Percentiles rank a stretch among this genome's conserved stretches.
These are phyloP conservation scores for Sporisorium scitamineum DNA, from an alignment of 1,284 basidiomycete genomes.

Conservation along the genomic window DNA sequence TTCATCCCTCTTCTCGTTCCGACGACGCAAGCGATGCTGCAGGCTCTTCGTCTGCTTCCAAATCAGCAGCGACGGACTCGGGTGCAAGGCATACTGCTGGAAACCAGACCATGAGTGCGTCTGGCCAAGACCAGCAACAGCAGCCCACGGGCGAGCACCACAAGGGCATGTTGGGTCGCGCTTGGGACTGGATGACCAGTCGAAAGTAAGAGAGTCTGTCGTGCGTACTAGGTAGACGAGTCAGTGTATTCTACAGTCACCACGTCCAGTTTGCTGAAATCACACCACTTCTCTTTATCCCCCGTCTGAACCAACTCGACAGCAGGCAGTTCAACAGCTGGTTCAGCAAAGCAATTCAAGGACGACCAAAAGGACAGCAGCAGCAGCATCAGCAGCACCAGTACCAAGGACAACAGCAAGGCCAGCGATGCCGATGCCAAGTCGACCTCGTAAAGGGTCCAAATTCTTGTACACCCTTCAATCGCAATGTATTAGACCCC, in stretches of 20 bases:
- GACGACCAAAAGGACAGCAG: slow-evolving; percentile 5
- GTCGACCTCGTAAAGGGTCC: neutral
- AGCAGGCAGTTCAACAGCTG: slow-evolving; percentile 10
- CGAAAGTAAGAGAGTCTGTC: slow-evolving; percentile 8
- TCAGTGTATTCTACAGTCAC: slow-evolving; percentile 20
- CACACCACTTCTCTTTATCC: slow-evolving; percentile 23
- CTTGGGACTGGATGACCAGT: slow-evolving; percentile 45
- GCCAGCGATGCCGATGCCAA: slow-evolving; percentile 14
- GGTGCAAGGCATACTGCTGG: neutral
- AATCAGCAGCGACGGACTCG: slow-evolving; percentile 11
- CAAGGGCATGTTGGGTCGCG: slow-evolving; percentile 29
- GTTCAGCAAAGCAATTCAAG: slow-evolving; percentile 6
- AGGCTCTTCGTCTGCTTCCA: neutral
- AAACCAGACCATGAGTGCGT: neutral
- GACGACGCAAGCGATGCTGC: slow-evolving; percentile 23
- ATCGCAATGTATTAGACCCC: slow-evolving; percentile 22
- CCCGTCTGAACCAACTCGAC: neutral
- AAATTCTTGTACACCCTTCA: neutral
- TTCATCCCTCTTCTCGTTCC: slow-evolving; percentile 46
- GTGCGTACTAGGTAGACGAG: neutral
- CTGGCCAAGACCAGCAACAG: neutral
- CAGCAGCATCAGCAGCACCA: neutral
- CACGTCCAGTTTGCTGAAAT: slow-evolving; percentile 28
- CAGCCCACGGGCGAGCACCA: slow-evolving; percentile 3
- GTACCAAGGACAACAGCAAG: slow-evolving; percentile 1